Evolutionary conservation across 2,329 filamentous ascomycete species (phyloP).

Genomic region (Allantophomopsis cytisporea): DNA sequence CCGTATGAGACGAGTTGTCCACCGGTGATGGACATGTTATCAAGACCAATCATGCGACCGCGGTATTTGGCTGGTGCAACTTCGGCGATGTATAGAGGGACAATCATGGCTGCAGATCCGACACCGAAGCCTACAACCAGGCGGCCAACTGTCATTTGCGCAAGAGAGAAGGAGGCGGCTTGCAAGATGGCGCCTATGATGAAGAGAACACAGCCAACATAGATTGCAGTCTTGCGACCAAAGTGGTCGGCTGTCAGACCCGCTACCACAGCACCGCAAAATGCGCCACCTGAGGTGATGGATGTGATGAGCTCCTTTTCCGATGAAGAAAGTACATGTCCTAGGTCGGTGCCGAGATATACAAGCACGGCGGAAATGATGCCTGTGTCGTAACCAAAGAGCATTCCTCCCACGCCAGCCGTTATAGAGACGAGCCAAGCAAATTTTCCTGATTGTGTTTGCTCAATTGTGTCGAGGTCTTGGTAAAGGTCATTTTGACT

Average conservation of each 20-base stretch:
- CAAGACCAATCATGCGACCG: constrained; percentile 32
- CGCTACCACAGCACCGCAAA: constrained; percentile 26
- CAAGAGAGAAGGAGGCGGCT: constrained; percentile 21
- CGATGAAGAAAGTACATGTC: constrained; percentile 21
- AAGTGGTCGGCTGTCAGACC: constrained; percentile 22
- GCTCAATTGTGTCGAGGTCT: constrained; percentile 20
- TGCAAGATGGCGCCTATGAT: constrained; percentile 23
- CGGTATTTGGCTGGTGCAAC: constrained; percentile 33
- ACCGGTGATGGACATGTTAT: constrained; percentile 30
- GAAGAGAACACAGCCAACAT: constrained; percentile 24
- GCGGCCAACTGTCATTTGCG: constrained; percentile 28
- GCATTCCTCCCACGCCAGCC: constrained; percentile 48
- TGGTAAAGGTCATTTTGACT: constrained; percentile 3
- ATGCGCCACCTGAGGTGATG: constrained; percentile 31
- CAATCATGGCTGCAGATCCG: constrained; percentile 31
- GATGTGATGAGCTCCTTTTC: constrained; percentile 38
- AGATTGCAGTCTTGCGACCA: constrained; percentile 25
- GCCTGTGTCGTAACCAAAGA: constrained; percentile 44
- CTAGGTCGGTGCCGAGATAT: constrained; percentile 23
- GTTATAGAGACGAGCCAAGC: constrained; percentile 46
- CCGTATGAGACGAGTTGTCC: constrained; percentile 27
- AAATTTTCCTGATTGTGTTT: constrained; percentile 27
- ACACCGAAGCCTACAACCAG: constrained; percentile 33
- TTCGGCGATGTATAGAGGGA: constrained; percentile 33
- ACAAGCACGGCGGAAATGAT: constrained; percentile 30